Evolutionary conservation across 1,139 yeast species (phyloP), one percentile per base, ranked within the genome.

Genomic region (Geotrichum fermentans): DNA sequence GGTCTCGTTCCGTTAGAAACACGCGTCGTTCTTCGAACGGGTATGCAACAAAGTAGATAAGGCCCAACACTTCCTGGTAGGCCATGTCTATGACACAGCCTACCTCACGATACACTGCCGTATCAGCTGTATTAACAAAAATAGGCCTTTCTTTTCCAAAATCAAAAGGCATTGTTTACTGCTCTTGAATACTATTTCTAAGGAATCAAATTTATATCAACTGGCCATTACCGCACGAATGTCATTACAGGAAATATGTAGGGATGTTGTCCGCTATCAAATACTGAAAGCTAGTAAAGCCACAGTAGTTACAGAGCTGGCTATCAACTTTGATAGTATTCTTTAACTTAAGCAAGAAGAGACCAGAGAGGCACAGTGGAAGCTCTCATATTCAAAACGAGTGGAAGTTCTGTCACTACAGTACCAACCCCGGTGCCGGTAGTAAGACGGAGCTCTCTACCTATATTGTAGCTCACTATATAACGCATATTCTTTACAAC

Each of bases 271-370:
- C n/a, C n/a, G n/a, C n/a, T n/a, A n/a, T 20, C 24, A 41, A 42
- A 14, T 35, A 35, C 26, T 10, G 34, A 34, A 29, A 37, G 29
- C 41, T 46, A 73, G 97, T 90, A 72, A 86, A 79, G 83, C 89
- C 97, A 80, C 98, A 92, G 81, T 87, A 90, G 80, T 98, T 98
- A 79, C 98, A 92, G 97, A 92, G 92, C 78, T 86, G 95, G 82
- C 98, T 90, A 83, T 83, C 88, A 71, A 80, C 76, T 92, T 87
- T 90, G 86, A 86, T 83, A 69, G 95, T 96, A 95, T 63, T 90
- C 76, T 80, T 78, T 94, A 87, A 90, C 89, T 89, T 85, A 68
- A 97, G 98, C 96, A 92, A 89, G 92, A 92, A 92, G 75, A 88
- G 85, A 84, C 97, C 97, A 65, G 96, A 94, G n/a, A n/a, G 80